phyloP scores from a whole-genome alignment of 2,329 filamentous ascomycete species.

The Pseudocercospora fuligena region DNA sequence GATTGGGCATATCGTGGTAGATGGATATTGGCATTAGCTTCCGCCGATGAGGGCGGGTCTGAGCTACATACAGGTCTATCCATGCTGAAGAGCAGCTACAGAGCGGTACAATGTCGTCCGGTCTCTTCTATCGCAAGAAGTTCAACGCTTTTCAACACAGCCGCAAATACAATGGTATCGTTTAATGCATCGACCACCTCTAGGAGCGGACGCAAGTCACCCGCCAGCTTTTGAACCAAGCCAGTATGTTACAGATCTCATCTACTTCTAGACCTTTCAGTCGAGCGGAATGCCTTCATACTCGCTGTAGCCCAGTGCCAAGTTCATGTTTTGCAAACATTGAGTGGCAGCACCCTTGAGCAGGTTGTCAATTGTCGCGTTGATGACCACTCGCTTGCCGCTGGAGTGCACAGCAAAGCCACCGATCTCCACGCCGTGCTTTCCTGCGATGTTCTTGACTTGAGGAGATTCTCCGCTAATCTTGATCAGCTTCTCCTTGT shows the following conservation, averaged over 20 bases:
- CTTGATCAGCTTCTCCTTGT: constrained; percentile 93
- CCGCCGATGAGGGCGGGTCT: background rate
- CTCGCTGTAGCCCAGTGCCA: constrained; percentile 85
- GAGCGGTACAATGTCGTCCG: background rate
- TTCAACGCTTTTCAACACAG: background rate
- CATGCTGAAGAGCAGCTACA: background rate
- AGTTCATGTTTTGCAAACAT: constrained; percentile 94
- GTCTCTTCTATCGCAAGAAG: background rate
- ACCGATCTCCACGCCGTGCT: constrained; percentile 91
- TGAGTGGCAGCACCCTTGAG: constrained; percentile 93
- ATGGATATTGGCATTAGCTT: background rate
- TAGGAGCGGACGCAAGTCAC: background rate
- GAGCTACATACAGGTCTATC: background rate
- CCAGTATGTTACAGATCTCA: background rate
- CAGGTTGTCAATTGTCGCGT: constrained; percentile 90
- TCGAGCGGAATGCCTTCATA: constrained; percentile 81
- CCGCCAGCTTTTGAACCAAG: background rate
- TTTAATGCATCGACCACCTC: background rate
- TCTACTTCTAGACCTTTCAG: constrained; percentile 31
- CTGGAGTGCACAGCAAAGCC: constrained; percentile 90
- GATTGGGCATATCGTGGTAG: background rate
- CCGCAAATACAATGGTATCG: constrained; percentile 1
- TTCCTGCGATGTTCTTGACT: constrained; percentile 82
- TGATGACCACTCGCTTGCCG: constrained; percentile 91
- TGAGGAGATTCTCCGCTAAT: constrained; percentile 84